Evolutionary conservation across 2,329 filamentous ascomycete genomes (phyloP).

Genomic region (Boeremia lycopersici): DNA sequence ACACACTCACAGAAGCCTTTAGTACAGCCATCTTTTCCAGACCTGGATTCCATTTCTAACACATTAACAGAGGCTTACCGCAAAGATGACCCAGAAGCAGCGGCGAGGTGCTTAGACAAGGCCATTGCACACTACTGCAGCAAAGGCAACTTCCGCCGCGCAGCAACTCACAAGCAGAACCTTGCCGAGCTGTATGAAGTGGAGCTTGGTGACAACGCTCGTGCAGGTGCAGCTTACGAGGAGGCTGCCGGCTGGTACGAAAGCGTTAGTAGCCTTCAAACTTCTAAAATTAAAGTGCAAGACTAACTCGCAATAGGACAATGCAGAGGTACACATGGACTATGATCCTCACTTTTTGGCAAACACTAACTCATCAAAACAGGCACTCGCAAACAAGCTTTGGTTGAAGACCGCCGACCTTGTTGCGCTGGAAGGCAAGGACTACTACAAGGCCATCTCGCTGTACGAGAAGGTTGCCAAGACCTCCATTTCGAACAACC

Average conservation of each 20-base stretch:
- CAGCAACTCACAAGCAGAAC: constrained; percentile 88
- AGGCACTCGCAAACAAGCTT: constrained; percentile 84
- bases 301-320: constrained; percentile 40
- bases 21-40: constrained; percentile 48
- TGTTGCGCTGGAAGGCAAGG: constrained; percentile 79
- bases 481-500: constrained; percentile 81
- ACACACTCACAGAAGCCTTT: constrained; percentile 87
- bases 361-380: constrained; percentile 30
- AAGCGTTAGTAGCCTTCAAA: constrained; percentile 32
- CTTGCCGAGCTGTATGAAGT: constrained; percentile 85
- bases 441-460: constrained; percentile 58
- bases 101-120: constrained; percentile 76
- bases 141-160: constrained; percentile 89
- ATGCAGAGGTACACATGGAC: constrained; percentile 40
- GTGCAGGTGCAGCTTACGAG: constrained; percentile 83
- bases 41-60: constrained; percentile 15
- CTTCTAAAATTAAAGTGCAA: not conserved
- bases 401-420: constrained; percentile 92
- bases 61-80: constrained; percentile 71
- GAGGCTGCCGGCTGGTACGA: constrained; percentile 89
- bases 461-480: constrained; percentile 81
- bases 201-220: constrained; percentile 77
- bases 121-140: constrained; percentile 85
- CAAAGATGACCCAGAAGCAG: constrained; percentile 82
- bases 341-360: constrained; percentile 17